Evolutionary conservation across 169 alveolate genomes (phyloP).

Genomic region (Plasmodium gonderi): DNA sequence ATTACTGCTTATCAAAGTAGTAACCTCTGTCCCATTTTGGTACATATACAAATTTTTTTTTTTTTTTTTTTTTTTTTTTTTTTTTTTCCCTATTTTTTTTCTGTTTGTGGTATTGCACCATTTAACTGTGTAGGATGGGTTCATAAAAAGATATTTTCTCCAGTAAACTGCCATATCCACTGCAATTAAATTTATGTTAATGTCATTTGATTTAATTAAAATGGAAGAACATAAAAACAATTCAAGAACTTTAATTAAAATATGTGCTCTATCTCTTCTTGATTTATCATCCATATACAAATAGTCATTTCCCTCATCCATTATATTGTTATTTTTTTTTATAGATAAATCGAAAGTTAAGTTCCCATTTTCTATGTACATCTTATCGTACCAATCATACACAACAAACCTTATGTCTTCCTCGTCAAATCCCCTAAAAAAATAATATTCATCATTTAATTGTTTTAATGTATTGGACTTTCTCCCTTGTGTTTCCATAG

Average conservation of each 20-base stretch:
- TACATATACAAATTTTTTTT: background rate
- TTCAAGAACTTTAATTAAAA: conserved; percentile 27
- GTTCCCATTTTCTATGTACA: background rate
- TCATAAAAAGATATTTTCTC: conserved; percentile 27
- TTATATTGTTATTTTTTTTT: background rate
- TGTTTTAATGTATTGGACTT: background rate
- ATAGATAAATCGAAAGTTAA: conserved; percentile 4
- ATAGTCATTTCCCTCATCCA: background rate
- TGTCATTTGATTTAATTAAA: conserved; percentile 28
- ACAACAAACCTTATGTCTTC: conserved; percentile 22
- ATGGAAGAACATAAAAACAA: conserved; percentile 23
- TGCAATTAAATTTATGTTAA: conserved; percentile 33
- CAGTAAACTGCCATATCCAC: conserved; percentile 54
- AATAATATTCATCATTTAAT: conserved; percentile 47
- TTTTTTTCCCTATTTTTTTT: background rate
- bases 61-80: background rate
- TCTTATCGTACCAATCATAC: conserved; percentile 15
- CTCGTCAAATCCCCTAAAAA: conserved; percentile 35
- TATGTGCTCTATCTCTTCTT: background rate
- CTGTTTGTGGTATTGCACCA: background rate
- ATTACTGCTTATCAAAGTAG: background rate
- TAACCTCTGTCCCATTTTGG: background rate
- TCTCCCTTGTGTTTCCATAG: background rate
- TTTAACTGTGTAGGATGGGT: background rate
- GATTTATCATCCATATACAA: background rate